Evolutionary conservation across 78 protist genomes (phyloP), one percentile per base, ranked within the genome.

Genomic region (Creolimax fragrantissima): DNA sequence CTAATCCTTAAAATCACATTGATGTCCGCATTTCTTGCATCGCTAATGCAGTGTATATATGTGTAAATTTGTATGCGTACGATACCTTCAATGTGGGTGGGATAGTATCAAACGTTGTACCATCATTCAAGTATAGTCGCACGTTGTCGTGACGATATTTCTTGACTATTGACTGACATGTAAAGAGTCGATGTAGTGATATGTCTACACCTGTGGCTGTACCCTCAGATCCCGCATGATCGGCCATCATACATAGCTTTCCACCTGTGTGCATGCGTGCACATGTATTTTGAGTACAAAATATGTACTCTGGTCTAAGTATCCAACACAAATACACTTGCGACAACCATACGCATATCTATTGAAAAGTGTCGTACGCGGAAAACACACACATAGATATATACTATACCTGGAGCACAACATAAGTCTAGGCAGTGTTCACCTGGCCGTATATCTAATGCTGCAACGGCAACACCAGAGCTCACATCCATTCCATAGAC

Each of bases 341-440:
- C n/a, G n/a, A n/a, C n/a, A n/a, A n/a, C n/a, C n/a, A 58, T 58
- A 58, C 24, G 1, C 24, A 58, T 58, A 58, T 58, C 11, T 58
- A 58, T 58, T 1, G 11, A 58, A 24, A 47, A 7, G 11, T 11
- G 11, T 11, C 7, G 37, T 24, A 7, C 7, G 37, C 7, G 37
- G 11, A 7, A 47, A 7, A 47, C 74, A 47, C 74, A 47, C 74
- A 47, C 74, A 47, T 11, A 47, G 7, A 47, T 58, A 58, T 58
- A 1, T 58, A 58, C 24, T 1, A 24, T 58, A 58, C 74, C 96
- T 24, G 96, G 96, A 11, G 96, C 96, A 43, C 96, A 94, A 90
- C 96, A 95, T 35, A 95, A 3, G 43, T 95, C 96, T 43, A 95
- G 94, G 85, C 66, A 42, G 44, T 4, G 24, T 32, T 92, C 89